These are phyloP conservation scores for Penicillium sp. DNA, from an alignment of 2,329 filamentous ascomycete species.

Conservation along the genomic window DNA sequence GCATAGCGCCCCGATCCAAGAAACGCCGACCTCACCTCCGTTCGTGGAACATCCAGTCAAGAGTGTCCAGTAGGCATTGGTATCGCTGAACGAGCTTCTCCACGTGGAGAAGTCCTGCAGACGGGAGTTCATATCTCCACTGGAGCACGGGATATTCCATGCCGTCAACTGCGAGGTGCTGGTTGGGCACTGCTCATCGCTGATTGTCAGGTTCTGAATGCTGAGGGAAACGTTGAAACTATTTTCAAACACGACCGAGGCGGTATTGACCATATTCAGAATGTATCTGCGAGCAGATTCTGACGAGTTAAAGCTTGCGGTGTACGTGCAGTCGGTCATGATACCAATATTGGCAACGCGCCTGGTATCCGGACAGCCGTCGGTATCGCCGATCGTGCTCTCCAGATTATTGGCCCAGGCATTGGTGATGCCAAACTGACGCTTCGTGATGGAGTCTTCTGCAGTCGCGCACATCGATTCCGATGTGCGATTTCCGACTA, in stretches of 20 bases:
- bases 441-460: background rate
- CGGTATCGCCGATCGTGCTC: conserved; percentile 71
- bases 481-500: background rate
- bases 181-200: conserved; percentile 69
- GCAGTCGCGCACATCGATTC: background rate
- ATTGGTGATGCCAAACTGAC: background rate
- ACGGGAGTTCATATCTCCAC: conserved; percentile 21
- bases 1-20: conserved; percentile 79
- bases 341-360: conserved; percentile 87
- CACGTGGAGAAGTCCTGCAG: conserved; percentile 77
- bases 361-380: conserved; percentile 79
- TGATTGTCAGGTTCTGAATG: conserved; percentile 79
- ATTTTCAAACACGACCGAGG: conserved; percentile 80
- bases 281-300: conserved; percentile 41
- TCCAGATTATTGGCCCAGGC: conserved; percentile 58
- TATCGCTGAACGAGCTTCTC: conserved; percentile 73
- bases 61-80: conserved; percentile 88
- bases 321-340: conserved; percentile 88
- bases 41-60: conserved; percentile 74
- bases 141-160: conserved; percentile 24
- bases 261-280: conserved; percentile 70
- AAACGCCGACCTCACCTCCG: conserved; percentile 79
- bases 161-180: conserved; percentile 56
- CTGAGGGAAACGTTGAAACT: conserved; percentile 92
- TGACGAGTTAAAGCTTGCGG: conserved; percentile 65